Conservation (phyloP, 1,284 basidiomycete species). For the Ceratobasidium sp. region DNA sequence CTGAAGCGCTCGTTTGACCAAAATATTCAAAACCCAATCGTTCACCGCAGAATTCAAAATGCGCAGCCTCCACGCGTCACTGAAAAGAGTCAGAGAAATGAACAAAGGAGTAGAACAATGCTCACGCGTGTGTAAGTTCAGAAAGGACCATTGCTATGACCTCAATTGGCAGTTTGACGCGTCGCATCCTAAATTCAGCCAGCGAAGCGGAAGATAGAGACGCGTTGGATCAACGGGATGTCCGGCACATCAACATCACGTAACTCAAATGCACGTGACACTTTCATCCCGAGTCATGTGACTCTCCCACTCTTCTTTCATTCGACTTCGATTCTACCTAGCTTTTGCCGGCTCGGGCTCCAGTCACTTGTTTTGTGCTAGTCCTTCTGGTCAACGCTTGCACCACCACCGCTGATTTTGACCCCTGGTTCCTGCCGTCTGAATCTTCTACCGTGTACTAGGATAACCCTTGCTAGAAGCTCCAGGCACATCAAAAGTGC, state of each 20-base stretch:
- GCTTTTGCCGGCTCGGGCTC: no score
- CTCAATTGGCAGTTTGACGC: constrained; percentile 36
- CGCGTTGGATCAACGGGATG: constrained; percentile 22
- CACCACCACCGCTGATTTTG: no score
- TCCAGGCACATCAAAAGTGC: no score
- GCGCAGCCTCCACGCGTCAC: constrained; percentile 39
- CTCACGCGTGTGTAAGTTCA: constrained; percentile 41
- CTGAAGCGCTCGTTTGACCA: constrained; percentile 40
- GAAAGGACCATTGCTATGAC: constrained; percentile 38
- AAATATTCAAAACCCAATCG: constrained; percentile 37
- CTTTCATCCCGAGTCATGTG: neutral
- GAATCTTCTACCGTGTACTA: no score
- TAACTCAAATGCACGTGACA: constrained; percentile 6
- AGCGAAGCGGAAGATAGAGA: constrained; percentile 30
- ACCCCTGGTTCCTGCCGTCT: no score
- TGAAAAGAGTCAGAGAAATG: constrained; percentile 1
- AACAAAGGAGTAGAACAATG: neutral
- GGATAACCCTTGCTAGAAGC: no score
- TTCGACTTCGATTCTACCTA: no score
- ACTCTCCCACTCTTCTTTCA: no score
- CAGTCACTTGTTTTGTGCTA: no score
- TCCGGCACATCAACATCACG: neutral
- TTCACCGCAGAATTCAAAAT: constrained; percentile 30
- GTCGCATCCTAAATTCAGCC: constrained; percentile 31
- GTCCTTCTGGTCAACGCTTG: no score